Evolutionary conservation across 345 rosid species (phyloP).

Genomic region (Pugionium cornutum): DNA sequence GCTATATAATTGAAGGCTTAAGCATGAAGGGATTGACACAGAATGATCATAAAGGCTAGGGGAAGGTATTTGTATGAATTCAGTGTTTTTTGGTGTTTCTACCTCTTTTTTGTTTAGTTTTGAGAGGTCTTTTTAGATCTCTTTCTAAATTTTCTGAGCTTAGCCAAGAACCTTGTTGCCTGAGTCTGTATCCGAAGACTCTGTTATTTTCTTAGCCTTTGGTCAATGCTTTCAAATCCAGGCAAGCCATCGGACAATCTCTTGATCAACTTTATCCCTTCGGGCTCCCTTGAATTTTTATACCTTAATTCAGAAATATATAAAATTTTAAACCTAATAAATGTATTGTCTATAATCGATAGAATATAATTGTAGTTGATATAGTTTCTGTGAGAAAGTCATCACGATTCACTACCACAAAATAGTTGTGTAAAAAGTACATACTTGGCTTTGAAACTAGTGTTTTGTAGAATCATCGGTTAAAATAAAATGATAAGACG

Average conservation of each 20-base stretch:
- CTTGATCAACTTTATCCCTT: no score
- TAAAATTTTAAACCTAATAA: neutral
- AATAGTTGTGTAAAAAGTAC: no score
- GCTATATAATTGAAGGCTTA: conserved; percentile 34
- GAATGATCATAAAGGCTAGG: conserved; percentile 31
- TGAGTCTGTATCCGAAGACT: conserved; percentile 39
- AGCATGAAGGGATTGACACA: conserved; percentile 21
- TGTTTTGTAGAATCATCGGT: no score
- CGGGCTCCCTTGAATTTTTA: neutral
- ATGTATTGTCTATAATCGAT: neutral
- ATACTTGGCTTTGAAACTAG: no score
- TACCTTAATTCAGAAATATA: neutral
- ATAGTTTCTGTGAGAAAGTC: no score
- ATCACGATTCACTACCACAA: no score
- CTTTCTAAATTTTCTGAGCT: conserved; percentile 28
- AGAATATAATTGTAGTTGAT: no score
- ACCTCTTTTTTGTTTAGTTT: conserved; percentile 21
- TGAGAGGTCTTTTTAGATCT: conserved; percentile 31
- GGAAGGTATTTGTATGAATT: conserved; percentile 25
- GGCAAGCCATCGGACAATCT: conserved; percentile 11
- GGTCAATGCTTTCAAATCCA: conserved; percentile 27
- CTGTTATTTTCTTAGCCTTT: conserved; percentile 34
- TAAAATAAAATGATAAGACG: neutral
- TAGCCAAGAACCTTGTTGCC: conserved; percentile 38
- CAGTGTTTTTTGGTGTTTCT: conserved; percentile 36